phyloP scores from a whole-genome alignment of 805 yeast genomes.

The Monosporozyma aerobia region DNA sequence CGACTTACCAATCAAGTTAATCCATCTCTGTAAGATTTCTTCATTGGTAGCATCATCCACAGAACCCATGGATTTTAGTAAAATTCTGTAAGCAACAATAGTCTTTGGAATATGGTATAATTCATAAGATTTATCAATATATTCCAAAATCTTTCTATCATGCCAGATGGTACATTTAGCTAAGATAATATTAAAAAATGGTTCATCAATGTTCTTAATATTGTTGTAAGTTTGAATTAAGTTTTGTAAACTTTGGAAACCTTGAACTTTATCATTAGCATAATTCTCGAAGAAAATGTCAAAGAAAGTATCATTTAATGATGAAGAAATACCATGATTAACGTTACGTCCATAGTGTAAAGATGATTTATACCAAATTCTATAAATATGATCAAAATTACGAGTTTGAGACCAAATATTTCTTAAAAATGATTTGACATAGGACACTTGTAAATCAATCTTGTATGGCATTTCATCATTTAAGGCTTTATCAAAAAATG shows the following conservation, averaged over 20 bases:
- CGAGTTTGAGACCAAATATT: slow-evolving; percentile 51
- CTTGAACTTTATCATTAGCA: slow-evolving; percentile 41
- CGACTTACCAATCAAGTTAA: slow-evolving; percentile 41
- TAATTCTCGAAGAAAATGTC: slow-evolving; percentile 55
- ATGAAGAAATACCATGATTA: slow-evolving; percentile 62
- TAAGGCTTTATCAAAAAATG: slow-evolving; percentile 66
- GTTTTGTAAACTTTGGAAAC: slow-evolving; percentile 47
- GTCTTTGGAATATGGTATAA: slow-evolving; percentile 50
- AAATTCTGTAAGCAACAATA: slow-evolving; percentile 62
- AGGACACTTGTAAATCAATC: slow-evolving; percentile 63
- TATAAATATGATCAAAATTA: slow-evolving; percentile 48
- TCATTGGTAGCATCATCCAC: slow-evolving; percentile 41
- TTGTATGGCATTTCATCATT: slow-evolving; percentile 62
- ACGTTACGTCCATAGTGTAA: slow-evolving; percentile 48
- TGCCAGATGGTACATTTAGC: slow-evolving; percentile 61
- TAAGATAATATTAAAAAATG: slow-evolving; percentile 70
- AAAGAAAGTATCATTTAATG: slow-evolving; percentile 61
- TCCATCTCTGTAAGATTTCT: slow-evolving; percentile 52
- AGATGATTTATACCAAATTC: slow-evolving; percentile 56
- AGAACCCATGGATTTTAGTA: slow-evolving; percentile 62
- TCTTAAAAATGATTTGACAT: slow-evolving; percentile 52
- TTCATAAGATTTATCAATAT: slow-evolving; percentile 50
- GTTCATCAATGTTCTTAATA: slow-evolving; percentile 59
- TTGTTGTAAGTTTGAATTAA: slow-evolving; percentile 48
- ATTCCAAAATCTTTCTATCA: slow-evolving; percentile 54